Evolutionary conservation across 1,284 basidiomycete species (phyloP).

Genomic region (Leucoagaricus sp.): DNA sequence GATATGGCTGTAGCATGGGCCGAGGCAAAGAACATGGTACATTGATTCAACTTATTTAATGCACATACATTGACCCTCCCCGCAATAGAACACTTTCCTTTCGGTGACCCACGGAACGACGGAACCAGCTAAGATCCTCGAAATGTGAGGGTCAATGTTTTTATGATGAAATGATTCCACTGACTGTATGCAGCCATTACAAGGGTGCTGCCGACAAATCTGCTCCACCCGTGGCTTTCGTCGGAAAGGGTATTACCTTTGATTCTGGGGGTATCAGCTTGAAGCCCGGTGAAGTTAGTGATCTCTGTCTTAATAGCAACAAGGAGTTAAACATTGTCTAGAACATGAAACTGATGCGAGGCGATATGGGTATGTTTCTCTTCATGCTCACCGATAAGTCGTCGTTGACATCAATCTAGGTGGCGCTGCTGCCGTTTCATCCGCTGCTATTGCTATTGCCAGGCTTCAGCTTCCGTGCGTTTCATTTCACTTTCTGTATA

Average conservation of each 20-base stretch:
- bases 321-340: conserved; percentile 24
- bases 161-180: conserved; percentile 3
- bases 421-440: conserved; percentile 80
- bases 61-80: background rate
- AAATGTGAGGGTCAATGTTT: conserved; percentile 58
- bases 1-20: conserved; percentile 62
- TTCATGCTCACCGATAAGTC: background rate
- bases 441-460: conserved; percentile 77
- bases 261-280: conserved; percentile 90
- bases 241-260: conserved; percentile 90
- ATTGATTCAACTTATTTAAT: conserved; percentile 1
- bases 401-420: conserved; percentile 40
- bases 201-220: conserved; percentile 63
- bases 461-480: conserved; percentile 78
- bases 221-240: conserved; percentile 71
- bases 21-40: conserved; percentile 78
- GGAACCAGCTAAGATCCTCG: conserved; percentile 86
- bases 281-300: conserved; percentile 72
- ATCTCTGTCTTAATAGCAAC: conserved; percentile 17
- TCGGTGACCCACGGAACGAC: conserved; percentile 84
- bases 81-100: conserved; percentile 77
- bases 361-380: conserved; percentile 69
- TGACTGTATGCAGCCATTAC: conserved; percentile 60
- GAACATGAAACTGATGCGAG: conserved; percentile 82
- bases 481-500: background rate